Evolutionary conservation across 2,329 filamentous ascomycete species (phyloP), one percentile per base, ranked within the genome.

Genomic region (Pseudogymnoascus sp.): DNA sequence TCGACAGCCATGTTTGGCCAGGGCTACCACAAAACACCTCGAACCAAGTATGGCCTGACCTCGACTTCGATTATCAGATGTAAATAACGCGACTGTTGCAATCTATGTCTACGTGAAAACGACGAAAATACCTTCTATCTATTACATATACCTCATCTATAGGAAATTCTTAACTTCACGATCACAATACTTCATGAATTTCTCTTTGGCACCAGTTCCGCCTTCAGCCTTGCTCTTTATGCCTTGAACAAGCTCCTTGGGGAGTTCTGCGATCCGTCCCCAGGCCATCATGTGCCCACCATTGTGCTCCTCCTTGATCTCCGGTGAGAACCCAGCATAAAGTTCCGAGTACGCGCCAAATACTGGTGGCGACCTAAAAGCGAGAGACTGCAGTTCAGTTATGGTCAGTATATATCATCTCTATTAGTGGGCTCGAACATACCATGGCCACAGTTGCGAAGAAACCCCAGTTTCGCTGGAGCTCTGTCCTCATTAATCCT

Each of bases 261-360:
- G 65, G 31, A 71, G 44, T 17, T 64, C 64, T 42, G 62, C 68
- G 63, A 69, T 65, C 19, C 77, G 70, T 8, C 78, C 78, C 75
- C 77, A 81, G 0, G 78, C 78, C 17, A 78, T 72, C 13, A 80
- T 68, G 63, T 74, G 76, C n/a, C 68, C 70, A 2, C 76, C 75
- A 63, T 74, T 74, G 5, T 76, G 62, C 31, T 73, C 65, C 4
- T 63, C 47, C 3, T 69, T 71, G 5, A 76, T 68, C 7, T 73
- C 67, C 2, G 72, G 69, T 1, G 73, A 75, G 17, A 76, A 66
- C 0, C 67, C 73, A 31, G 75, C 70, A 64, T 71, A 78, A 10
- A 78, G 66, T 62, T 76, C 75, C 1, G 74, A 75, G 62, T 76
- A 73, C 5, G 71, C 75, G 1, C 76, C 73, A 50, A 74, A 76